A percentile compares a stretch with the other conserved stretches of the same genome.
Conservation (phyloP, 495 filamentous ascomycete genomes). For the Penicillium robsamsonii region DNA sequence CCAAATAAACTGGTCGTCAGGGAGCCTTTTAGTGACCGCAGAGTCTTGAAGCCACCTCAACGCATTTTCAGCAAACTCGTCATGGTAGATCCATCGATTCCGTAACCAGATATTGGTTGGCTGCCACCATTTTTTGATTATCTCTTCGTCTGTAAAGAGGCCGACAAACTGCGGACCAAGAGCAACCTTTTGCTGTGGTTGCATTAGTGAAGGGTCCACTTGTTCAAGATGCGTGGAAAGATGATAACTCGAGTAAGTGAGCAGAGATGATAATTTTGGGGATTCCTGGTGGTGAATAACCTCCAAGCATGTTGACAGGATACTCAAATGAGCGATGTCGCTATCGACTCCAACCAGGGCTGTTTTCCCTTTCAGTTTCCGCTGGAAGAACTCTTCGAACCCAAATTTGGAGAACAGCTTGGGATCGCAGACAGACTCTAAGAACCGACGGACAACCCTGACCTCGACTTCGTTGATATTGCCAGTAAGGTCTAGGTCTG, state of each 20-base stretch:
- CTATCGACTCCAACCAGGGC: conserved; percentile 12
- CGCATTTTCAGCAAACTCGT: conserved; percentile 6
- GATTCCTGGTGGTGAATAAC: neutral
- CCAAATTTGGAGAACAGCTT: conserved; percentile 21
- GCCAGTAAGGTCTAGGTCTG: conserved; percentile 1
- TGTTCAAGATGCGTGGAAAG: conserved; percentile 12
- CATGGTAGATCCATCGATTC: conserved; percentile 10
- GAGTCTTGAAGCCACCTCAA: conserved; percentile 25
- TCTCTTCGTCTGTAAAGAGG: conserved; percentile 11
- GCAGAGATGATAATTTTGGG: neutral
- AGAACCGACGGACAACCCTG: conserved; percentile 17
- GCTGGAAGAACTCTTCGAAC: conserved; percentile 23
- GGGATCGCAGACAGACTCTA: conserved; percentile 20
- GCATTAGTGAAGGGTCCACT: conserved; percentile 14
- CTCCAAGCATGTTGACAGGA: conserved; percentile 9
- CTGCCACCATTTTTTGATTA: conserved; percentile 17
- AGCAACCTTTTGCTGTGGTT: conserved; percentile 12
- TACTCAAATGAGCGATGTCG: conserved; percentile 12
- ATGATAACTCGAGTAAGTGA: neutral
- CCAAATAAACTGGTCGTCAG: no score
- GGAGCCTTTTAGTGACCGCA: conserved; percentile 21
- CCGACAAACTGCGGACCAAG: conserved; percentile 18
- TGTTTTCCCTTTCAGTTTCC: conserved; percentile 17
- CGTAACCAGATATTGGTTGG: neutral
- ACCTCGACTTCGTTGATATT: conserved; percentile 18